Base-by-base conservation (phyloP, 768 basidiomycete species). In the Podaxis pistillaris region DNA sequence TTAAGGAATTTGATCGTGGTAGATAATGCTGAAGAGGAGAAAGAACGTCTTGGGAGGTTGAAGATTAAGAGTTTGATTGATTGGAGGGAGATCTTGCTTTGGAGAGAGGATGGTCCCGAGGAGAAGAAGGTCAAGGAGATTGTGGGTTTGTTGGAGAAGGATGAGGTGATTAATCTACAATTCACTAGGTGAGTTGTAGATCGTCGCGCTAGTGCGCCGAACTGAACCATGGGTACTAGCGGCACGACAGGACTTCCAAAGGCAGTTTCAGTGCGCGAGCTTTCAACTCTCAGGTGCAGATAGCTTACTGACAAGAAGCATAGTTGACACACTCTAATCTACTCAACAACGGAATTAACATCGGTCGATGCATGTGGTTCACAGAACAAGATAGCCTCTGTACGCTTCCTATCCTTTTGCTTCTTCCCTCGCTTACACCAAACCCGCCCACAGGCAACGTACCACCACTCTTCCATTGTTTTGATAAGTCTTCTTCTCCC, bases 401-500 rank as follows among this genome's bases (percentile, higher is more conserved):
- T 91, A 65, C 2, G 72, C 61, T 6, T 6, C 15, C 24, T 40
- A 12, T 41, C 28, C 30, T 52, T 2, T 44, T 17, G 5, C 37
- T 17, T 17, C 37, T 26, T 22, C 50, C 47, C 3, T 6, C 50
- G 22, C 30, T 24, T 17, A 52, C 38, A 9, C 17, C 17, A 22
- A n/a, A 4, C 60, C 44, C n/a, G 2, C 19, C 19, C 49, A 19
- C 52, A 93, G 90, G 90, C 79, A 93, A 94, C 65, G 86, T 86
- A 1, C 92, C 92, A 2, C 92, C 92, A 0, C 74, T 93, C 1
- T 94, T 93, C 71, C 92, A 94, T 71, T 94, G 92, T 70, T 93
- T 93, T 83, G 92, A 92, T 91, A 75, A 88, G 90, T 90, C 33
- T 4, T 30, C 37, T 79, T 49, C 30, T 62, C 30, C 22, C n/a